Percentiles rank a stretch among this genome's conserved stretches.
Evolutionary conservation across 768 basidiomycete genomes (phyloP).

Genomic region (Tremella mesenterica): DNA sequence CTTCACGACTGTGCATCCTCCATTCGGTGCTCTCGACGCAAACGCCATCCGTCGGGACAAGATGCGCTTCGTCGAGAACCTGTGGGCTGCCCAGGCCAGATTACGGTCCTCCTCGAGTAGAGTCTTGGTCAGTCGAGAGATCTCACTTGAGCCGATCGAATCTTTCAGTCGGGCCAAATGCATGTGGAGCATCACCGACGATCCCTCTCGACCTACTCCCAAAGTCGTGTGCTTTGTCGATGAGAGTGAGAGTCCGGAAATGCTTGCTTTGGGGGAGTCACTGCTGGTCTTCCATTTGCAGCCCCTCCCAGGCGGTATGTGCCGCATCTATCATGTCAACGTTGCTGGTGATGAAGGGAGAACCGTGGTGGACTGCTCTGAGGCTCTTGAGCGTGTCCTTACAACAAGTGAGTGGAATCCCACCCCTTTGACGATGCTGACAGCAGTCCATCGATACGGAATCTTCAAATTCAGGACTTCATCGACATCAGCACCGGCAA

Average conservation of each 20-base stretch:
- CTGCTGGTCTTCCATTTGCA: conserved; percentile 64
- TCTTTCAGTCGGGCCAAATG: conserved; percentile 50
- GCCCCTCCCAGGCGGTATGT: conserved; percentile 72
- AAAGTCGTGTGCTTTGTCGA: conserved; percentile 80
- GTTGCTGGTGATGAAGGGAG: conserved; percentile 11
- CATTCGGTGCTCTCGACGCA: conserved; percentile 59
- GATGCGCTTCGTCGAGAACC: conserved; percentile 71
- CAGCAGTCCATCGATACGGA: conserved; percentile 56
- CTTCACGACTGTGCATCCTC: conserved; percentile 67
- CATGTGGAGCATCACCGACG: conserved; percentile 82
- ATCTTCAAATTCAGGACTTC: conserved; percentile 80
- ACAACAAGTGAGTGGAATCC: conserved; percentile 53
- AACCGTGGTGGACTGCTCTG: background rate
- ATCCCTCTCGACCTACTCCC: background rate
- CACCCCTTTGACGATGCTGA: conserved; percentile 52
- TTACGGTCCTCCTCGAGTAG: conserved; percentile 52
- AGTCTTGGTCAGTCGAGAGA: conserved; percentile 60
- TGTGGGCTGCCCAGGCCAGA: conserved; percentile 80
- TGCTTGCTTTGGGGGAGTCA: background rate
- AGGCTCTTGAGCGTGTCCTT: background rate
- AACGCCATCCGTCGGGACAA: conserved; percentile 60
- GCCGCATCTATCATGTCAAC: conserved; percentile 53
- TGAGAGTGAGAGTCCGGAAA: conserved; percentile 43
- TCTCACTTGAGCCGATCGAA: conserved; percentile 46
- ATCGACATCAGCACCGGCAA: conserved; percentile 67